Conservation (phyloP, 192 early-diverging fungal genomes). For the Coemansia sp. region DNA sequence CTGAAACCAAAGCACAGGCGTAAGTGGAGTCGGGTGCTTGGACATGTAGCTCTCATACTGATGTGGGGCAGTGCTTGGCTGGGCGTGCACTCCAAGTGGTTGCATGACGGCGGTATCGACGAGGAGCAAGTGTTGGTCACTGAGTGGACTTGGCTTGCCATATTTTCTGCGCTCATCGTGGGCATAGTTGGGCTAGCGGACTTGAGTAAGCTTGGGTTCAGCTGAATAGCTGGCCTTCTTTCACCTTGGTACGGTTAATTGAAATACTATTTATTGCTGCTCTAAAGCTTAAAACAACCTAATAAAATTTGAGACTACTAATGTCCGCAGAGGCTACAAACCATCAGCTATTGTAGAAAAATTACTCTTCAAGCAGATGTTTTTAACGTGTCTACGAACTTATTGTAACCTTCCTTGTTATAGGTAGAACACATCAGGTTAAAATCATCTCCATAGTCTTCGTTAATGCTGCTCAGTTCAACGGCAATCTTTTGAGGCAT, state of each 20-base stretch:
- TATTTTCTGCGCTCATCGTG: constrained; percentile 19
- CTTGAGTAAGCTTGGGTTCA: constrained; percentile 18
- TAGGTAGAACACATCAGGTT: not conserved
- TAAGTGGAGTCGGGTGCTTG: constrained; percentile 18
- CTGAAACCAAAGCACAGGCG: constrained; percentile 10
- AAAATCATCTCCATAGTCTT: not conserved
- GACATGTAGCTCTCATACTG: constrained; percentile 11
- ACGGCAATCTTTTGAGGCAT: not conserved
- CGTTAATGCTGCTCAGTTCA: no score
- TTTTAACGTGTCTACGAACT: not conserved
- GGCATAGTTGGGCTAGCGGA: constrained; percentile 21
- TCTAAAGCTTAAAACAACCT: not conserved
- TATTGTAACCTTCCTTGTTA: no score
- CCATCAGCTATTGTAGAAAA: no score
- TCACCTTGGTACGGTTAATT: not conserved
- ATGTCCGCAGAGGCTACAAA: no score
- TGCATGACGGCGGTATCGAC: not conserved
- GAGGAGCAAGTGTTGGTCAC: not conserved
- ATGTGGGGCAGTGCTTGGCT: constrained; percentile 40
- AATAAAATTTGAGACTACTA: no score
- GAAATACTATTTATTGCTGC: not conserved
- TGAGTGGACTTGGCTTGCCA: constrained; percentile 23
- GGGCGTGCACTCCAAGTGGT: constrained; percentile 31
- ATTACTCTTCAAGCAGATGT: no score
- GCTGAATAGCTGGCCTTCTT: not conserved